Base-by-base conservation (phyloP, 352 stramenopile genomes). In the Globisporangium mamillatum region DNA sequence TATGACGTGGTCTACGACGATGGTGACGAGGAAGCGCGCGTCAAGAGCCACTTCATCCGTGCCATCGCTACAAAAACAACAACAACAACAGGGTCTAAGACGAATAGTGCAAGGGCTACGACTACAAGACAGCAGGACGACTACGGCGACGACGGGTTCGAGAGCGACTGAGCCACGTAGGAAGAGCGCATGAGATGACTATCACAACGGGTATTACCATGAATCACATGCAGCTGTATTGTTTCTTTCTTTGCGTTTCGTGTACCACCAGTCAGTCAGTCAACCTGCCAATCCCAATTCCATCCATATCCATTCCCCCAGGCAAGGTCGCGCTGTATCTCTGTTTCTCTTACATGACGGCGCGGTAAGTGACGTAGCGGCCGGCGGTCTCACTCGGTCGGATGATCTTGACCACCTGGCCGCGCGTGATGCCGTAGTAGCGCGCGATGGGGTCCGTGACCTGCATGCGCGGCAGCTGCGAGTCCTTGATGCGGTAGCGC, bases 381-480 rank as follows among this genome's bases (percentile, higher is more conserved):
- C 98, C 98, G 53, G 98, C 98, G 46, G 98, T 99, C 80, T 99
- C 98, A 74, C 88, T 98, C 18, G 97, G 97, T 71, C 98, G 90
- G 78, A 99, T 99, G 83, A 99, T 99, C 82, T 99, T 99, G 44
- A 99, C 98, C 50, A 99, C 98, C 71, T 99, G 88, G 32, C 97
- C 97, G 65, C 95, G 89, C 63, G 95, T 95, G 91, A 99, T 98
- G 57, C 88, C 88, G 66, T 94, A 95, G 86, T 99, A 99, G 59
- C 98, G 87, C 34, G 98, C 97, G 50, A 99, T 98, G 34, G 98
- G 98, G 89, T 99, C 98, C 63, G 96, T 98, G 6, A 96, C 86
- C 78, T 99, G 98, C 86, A 99, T 99, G 50, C 98, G 89, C 38
- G 98, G 98, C 48, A 99, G 88, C 81, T 99, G 98, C 64, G 90